phyloP scores from a whole-genome alignment of 2,329 filamentous ascomycete genomes.

The Pseudocercospora fuligena region DNA sequence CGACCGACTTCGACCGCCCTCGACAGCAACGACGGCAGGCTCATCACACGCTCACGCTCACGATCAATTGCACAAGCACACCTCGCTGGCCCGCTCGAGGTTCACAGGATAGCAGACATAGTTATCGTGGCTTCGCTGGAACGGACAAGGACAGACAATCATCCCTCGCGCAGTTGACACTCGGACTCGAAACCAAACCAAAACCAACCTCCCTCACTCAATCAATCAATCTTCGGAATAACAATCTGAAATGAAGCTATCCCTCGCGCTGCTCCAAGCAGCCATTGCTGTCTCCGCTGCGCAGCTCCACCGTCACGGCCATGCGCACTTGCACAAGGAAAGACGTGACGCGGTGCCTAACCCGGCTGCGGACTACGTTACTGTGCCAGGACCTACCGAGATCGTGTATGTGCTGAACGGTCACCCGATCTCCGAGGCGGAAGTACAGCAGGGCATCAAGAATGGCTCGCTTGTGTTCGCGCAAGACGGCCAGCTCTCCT shows the following conservation, averaged over 20 bases:
- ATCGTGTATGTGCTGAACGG: constrained; percentile 75
- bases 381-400: constrained; percentile 65
- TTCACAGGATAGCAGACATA: constrained; percentile 17
- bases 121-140: constrained; percentile 33
- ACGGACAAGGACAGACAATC: constrained; percentile 21
- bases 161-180: constrained; percentile 25
- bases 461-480: constrained; percentile 70
- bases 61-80: constrained; percentile 9
- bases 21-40: constrained; percentile 5
- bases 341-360: constrained; percentile 54
- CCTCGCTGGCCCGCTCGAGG: constrained; percentile 10
- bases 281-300: constrained; percentile 56
- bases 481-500: constrained; percentile 50
- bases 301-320: constrained; percentile 61
- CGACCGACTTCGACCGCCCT: constrained; percentile 5
- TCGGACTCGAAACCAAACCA: constrained; percentile 15
- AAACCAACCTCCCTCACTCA: constrained; percentile 8
- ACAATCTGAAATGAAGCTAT: constrained; percentile 43
- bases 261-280: constrained; percentile 42
- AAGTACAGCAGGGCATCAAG: constrained; percentile 73
- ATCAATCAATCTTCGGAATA: constrained; percentile 18
- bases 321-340: constrained; percentile 64
- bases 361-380: constrained; percentile 53
- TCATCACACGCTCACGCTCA: constrained; percentile 5
- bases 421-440: constrained; percentile 61